These are phyloP conservation scores for Maudiozyma barnettii DNA, from an alignment of 805 yeast species.

Conservation along the genomic window DNA sequence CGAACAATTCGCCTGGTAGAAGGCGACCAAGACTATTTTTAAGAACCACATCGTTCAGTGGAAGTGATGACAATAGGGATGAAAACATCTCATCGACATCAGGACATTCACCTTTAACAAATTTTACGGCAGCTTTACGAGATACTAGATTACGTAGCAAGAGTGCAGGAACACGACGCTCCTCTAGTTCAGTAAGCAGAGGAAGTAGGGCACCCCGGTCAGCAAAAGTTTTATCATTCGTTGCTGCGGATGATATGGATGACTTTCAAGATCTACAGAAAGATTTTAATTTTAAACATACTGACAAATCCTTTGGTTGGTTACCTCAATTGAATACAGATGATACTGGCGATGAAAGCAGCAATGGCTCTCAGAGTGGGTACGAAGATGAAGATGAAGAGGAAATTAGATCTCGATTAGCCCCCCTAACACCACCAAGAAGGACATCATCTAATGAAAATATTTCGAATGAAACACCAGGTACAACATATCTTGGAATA, in stretches of 20 bases:
- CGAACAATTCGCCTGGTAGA: not conserved
- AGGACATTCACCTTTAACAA: conserved; percentile 3
- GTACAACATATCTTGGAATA: not conserved
- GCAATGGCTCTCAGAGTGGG: conserved; percentile 1
- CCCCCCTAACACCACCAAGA: not conserved
- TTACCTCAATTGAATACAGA: conserved; percentile 15
- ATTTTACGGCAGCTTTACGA: not conserved
- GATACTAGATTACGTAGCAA: conserved; percentile 2
- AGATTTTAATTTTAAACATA: conserved; percentile 20
- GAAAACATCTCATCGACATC: not conserved
- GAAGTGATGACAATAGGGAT: not conserved
- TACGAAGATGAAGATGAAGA: conserved; percentile 2
- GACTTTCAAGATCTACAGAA: conserved; percentile 27
- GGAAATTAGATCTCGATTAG: not conserved
- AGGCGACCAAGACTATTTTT: not conserved
- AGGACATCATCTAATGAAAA: not conserved
- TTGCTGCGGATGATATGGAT: conserved; percentile 26
- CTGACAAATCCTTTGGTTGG: conserved; percentile 24
- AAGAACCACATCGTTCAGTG: conserved; percentile 1
- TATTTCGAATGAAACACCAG: not conserved
- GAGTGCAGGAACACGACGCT: conserved; percentile 5
- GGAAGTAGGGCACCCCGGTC: conserved; percentile 14
- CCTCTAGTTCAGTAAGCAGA: conserved; percentile 7
- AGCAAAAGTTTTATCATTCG: conserved; percentile 22
- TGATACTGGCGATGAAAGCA: not conserved